These are phyloP conservation scores for Neoascochyta sp. DNA, from an alignment of 2,329 filamentous ascomycete genomes.

Conservation along the genomic window DNA sequence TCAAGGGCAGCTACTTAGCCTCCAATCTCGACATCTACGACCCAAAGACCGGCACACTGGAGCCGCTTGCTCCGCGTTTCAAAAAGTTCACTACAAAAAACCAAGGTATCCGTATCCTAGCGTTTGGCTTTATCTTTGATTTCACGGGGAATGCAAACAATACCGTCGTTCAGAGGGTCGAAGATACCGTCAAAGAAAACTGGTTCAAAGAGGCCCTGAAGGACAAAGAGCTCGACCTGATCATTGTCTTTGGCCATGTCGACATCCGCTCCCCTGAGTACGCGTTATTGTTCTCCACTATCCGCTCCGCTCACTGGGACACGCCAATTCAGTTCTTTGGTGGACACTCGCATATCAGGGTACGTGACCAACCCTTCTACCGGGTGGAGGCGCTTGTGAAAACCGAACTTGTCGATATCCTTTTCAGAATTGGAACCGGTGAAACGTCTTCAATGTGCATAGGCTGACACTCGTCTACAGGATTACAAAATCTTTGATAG, in stretches of 20 bases:
- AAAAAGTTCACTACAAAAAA: slow-evolving; percentile 91
- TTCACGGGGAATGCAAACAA: slow-evolving; percentile 91
- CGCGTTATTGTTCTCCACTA: slow-evolving; percentile 70
- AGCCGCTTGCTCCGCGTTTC: slow-evolving; percentile 76
- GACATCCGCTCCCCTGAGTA: slow-evolving; percentile 78
- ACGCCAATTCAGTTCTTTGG: slow-evolving; percentile 89
- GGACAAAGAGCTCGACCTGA: slow-evolving; percentile 77
- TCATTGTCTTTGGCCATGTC: slow-evolving; percentile 82
- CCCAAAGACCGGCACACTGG: slow-evolving; percentile 63
- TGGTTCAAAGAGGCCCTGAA: slow-evolving; percentile 87
- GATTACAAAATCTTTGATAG: slow-evolving; percentile 78
- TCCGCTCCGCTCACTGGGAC: slow-evolving; percentile 72
- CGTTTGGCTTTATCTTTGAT: slow-evolving; percentile 93
- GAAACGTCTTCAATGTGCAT: too few species aligned
- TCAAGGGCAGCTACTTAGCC: slow-evolving; percentile 74
- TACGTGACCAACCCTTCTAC: background rate
- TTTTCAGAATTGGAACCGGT: too few species aligned
- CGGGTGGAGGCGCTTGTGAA: too few species aligned
- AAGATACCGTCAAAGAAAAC: slow-evolving; percentile 72
- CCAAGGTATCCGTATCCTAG: slow-evolving; percentile 75
- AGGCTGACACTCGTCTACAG: background rate
- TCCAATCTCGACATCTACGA: slow-evolving; percentile 90
- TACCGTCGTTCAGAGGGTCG: slow-evolving; percentile 75
- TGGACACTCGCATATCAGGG: slow-evolving; percentile 80
- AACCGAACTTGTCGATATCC: too few species aligned